These are phyloP conservation scores for Mycena citricolor DNA, from an alignment of 1,284 basidiomycete species.

Conservation along the genomic window DNA sequence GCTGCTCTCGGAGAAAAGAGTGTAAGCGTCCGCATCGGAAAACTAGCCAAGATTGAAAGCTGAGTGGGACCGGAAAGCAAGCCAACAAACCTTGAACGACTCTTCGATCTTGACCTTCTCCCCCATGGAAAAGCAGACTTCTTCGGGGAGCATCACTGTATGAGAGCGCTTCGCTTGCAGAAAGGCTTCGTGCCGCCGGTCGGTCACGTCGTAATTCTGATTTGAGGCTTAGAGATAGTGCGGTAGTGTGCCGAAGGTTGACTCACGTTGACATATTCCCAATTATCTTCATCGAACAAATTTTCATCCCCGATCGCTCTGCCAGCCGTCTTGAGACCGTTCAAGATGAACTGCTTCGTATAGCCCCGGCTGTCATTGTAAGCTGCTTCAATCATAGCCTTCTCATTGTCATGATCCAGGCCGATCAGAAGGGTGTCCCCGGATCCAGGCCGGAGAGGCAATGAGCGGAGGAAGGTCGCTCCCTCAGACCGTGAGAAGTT, in stretches of 20 bases:
- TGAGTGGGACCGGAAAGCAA: background rate
- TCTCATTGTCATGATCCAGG: constrained; percentile 80
- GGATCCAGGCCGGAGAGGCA: constrained; percentile 74
- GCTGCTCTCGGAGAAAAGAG: constrained; percentile 75
- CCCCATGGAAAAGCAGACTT: constrained; percentile 55
- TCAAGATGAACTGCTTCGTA: constrained; percentile 87
- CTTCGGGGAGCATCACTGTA: constrained; percentile 52
- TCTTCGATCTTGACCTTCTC: constrained; percentile 89
- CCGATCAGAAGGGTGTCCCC: constrained; percentile 79
- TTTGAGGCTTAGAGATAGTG: background rate
- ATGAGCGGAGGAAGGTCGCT: constrained; percentile 71
- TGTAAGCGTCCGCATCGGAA: constrained; percentile 71
- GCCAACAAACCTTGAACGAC: constrained; percentile 75
- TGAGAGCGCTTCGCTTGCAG: constrained; percentile 72
- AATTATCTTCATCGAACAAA: constrained; percentile 66
- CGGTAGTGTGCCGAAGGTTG: background rate
- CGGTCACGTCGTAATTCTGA: constrained; percentile 69
- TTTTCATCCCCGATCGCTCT: constrained; percentile 58
- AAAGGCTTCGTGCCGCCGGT: constrained; percentile 84
- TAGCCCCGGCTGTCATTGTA: constrained; percentile 84
- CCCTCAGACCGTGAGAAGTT: constrained; percentile 85
- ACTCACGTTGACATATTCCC: constrained; percentile 72
- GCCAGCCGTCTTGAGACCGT: constrained; percentile 75
- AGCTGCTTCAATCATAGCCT: constrained; percentile 67
- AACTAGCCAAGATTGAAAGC: constrained; percentile 53